Base-by-base conservation (phyloP, 768 basidiomycete species). In the Pleurotus ostreatus region DNA sequence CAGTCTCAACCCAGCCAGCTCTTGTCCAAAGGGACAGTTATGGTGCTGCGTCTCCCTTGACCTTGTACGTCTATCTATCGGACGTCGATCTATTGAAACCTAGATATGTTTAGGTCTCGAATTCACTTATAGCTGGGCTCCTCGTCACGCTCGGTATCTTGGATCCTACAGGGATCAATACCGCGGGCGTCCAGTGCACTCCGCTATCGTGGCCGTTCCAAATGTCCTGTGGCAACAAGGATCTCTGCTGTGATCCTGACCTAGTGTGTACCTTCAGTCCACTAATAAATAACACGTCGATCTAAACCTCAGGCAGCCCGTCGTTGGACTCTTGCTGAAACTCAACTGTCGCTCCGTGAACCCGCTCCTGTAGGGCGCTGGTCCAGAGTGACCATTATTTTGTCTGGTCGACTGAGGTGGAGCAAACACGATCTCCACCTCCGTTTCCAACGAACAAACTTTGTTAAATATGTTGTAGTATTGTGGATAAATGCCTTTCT, bases 1-100 rank as follows among this genome's bases (percentile, higher is more conserved):
- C 30, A 49, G 49, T 34, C 30, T 49, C 22, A 49, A 49, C 30
- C 49, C 49, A 4, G 49, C 49, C 20, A 49, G 49, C 16, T 49
- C 49, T 18, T 49, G 49, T 16, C 49, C 49, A 30, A 22, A 15
- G 11, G 49, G 49, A 1, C 49, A 49, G 26, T 34, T 49, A 4
- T 49, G 49, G 49, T 49, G 49, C 20, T 49, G 49, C 5, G 20
- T 30, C 30, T 8, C 49, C n/a, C 7, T 49, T 4, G 49, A 34
- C n/a, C 30, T 49, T 5, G 49, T 49, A 16, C 13, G 25, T 34
- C 4, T n/a, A 23, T 25, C 2, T 15, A 15, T 20, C 18, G 30
- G 11, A 30, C 30, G 2, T 30, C 30, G n/a, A n/a, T n/a, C n/a
- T n/a, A n/a, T 30, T 30, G 30, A 30, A 3, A 30, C 30, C 22